phyloP scores from a whole-genome alignment of 2,329 filamentous ascomycete species.

The Westerdykella ornata region DNA sequence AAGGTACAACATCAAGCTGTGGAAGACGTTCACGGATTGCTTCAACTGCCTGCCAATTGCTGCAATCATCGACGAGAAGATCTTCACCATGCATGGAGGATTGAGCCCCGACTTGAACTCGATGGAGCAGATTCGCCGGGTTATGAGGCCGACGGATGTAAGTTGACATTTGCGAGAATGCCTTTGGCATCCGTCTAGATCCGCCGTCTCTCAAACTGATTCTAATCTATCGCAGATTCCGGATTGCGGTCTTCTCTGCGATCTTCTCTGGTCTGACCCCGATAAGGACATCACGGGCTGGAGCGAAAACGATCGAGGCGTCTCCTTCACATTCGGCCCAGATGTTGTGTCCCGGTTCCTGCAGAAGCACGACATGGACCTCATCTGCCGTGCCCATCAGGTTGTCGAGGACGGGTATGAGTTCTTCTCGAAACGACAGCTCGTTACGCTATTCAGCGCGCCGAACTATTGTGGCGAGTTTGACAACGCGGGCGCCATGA shows the following conservation, averaged over 20 bases:
- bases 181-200: slow-evolving; percentile 3
- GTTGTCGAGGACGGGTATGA: slow-evolving; percentile 99
- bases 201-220: slow-evolving; percentile 11
- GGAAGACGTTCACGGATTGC: slow-evolving; percentile 99
- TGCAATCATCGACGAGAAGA: slow-evolving; percentile 99
- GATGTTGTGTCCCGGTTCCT: slow-evolving; percentile 96
- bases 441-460: slow-evolving; percentile 95
- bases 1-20: slow-evolving; percentile 98
- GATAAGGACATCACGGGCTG: slow-evolving; percentile 99
- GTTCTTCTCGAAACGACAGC: slow-evolving; percentile 97
- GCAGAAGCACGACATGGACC: slow-evolving; percentile 99
- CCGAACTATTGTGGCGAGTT: slow-evolving; percentile 99
- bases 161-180: slow-evolving; percentile 40
- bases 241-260: slow-evolving; percentile 93
- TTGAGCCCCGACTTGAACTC: slow-evolving; percentile 96
- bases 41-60: slow-evolving; percentile 99
- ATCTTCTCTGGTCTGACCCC: slow-evolving; percentile 96
- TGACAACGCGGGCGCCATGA: slow-evolving; percentile 98
- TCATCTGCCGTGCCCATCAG: slow-evolving; percentile 97
- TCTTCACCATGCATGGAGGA: slow-evolving; percentile 99
- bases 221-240: slow-evolving; percentile 64
- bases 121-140: slow-evolving; percentile 98
- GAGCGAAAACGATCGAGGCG: slow-evolving; percentile 98
- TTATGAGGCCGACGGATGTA: slow-evolving; percentile 98
- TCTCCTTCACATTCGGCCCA: slow-evolving; percentile 96